Conservation (phyloP, 257 asterid genomes). For the Solanum neorickii region DNA sequence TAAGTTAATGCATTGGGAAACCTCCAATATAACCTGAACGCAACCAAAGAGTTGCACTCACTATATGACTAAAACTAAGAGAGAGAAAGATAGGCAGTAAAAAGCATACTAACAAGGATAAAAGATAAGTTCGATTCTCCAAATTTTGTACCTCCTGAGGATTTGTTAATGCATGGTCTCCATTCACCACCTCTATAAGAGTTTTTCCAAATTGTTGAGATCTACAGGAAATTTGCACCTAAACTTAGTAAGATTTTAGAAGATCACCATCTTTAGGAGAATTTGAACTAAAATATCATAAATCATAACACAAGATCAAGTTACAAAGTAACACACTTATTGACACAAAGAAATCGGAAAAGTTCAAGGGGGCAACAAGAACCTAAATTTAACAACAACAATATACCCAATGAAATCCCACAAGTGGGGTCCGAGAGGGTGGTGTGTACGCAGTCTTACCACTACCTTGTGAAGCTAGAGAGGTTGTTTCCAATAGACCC, state of each 20-base stretch:
- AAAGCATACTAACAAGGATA: neutral
- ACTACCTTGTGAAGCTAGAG: neutral
- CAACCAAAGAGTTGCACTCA: neutral
- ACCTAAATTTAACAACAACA: neutral
- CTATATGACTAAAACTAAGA: neutral
- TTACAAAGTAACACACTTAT: neutral
- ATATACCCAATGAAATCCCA: neutral
- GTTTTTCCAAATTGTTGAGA: conserved; percentile 83
- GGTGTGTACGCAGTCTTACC: neutral
- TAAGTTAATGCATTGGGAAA: neutral
- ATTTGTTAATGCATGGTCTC: conserved; percentile 78
- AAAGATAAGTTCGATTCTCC: neutral
- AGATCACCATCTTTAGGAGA: neutral
- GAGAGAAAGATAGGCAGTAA: neutral
- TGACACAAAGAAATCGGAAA: neutral
- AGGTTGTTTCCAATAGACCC: neutral
- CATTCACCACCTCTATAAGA: conserved; percentile 84
- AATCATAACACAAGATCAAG: neutral
- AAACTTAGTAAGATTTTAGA: conserved; percentile 1
- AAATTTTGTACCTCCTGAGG: conserved; percentile 51
- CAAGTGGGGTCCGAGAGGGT: neutral
- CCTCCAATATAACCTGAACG: neutral
- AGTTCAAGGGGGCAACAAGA: neutral
- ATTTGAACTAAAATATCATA: neutral
- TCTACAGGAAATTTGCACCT: conserved; percentile 29